Percentiles rank a stretch among this genome's conserved stretches.
These are phyloP conservation scores for Termitomyces sp. DNA, from an alignment of 768 basidiomycete genomes.

Conservation along the genomic window DNA sequence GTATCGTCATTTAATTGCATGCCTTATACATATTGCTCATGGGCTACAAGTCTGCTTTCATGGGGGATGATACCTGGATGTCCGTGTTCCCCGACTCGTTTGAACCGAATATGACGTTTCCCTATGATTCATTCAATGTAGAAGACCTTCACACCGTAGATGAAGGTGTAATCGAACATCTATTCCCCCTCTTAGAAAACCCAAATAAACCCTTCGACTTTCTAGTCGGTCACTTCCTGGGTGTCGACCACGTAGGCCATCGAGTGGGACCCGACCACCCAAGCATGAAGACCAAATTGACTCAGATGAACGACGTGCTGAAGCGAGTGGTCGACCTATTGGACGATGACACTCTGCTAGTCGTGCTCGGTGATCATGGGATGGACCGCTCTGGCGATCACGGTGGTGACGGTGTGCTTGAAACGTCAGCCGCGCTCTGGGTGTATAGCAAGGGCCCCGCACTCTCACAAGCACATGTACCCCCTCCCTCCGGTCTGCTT, in stretches of 20 bases:
- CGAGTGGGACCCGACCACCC: constrained; percentile 87
- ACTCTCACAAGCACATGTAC: constrained; percentile 29
- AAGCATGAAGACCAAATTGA: constrained; percentile 78
- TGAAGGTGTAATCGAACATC: constrained; percentile 76
- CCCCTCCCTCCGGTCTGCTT: constrained; percentile 46
- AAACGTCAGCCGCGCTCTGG: constrained; percentile 87
- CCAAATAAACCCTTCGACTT: constrained; percentile 67
- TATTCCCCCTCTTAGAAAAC: constrained; percentile 71
- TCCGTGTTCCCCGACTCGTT: constrained; percentile 80
- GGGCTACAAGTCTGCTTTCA: constrained; percentile 62
- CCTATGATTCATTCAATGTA: constrained; percentile 97
- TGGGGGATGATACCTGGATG: constrained; percentile 98
- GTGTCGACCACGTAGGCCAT: constrained; percentile 96
- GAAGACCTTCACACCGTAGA: constrained; percentile 97
- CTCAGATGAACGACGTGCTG: constrained; percentile 84
- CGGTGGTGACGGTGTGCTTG: constrained; percentile 83
- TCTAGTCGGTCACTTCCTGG: constrained; percentile 87
- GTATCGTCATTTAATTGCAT: constrained; percentile 29
- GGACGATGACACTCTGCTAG: constrained; percentile 84
- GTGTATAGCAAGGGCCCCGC: constrained; percentile 76
- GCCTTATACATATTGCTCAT: background rate
- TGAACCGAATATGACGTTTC: constrained; percentile 63
- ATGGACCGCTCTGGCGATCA: constrained; percentile 96
- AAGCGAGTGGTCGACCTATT: constrained; percentile 62
- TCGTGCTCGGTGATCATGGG: constrained; percentile 94